phyloP scores from a whole-genome alignment of 2,329 filamentous ascomycete genomes.

The Alternaria tenuissima region DNA sequence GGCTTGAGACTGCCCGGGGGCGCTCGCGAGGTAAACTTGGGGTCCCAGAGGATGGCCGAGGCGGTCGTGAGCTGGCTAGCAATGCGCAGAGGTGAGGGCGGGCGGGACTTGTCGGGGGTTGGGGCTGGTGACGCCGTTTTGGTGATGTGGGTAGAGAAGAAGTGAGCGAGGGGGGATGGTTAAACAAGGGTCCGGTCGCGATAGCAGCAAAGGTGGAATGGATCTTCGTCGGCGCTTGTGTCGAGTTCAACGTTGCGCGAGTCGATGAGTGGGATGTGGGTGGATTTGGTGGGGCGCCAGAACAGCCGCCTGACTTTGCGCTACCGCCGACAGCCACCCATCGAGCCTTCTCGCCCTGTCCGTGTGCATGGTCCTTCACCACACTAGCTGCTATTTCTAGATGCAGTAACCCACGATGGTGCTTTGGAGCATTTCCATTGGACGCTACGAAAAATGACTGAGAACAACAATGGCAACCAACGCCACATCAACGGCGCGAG shows the following conservation, averaged over 20 bases:
- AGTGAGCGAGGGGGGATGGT: conserved; percentile 1
- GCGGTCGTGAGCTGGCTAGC: conserved; percentile 59
- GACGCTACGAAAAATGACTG: background rate
- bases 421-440: background rate
- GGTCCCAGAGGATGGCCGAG: conserved; percentile 60
- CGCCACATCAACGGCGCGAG: background rate
- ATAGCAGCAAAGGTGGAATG: conserved; percentile 11
- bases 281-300: conserved; percentile 19
- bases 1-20: conserved; percentile 56
- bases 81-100: conserved; percentile 48
- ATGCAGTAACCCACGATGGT: background rate
- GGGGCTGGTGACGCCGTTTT: conserved; percentile 26
- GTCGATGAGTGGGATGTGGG: conserved; percentile 11
- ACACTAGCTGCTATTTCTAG: conserved; percentile 1
- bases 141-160: conserved; percentile 1
- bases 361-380: background rate
- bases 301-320: conserved; percentile 18
- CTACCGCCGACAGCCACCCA: background rate
- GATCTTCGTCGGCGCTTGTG: conserved; percentile 20
- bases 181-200: conserved; percentile 16
- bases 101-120: conserved; percentile 15
- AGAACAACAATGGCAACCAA: background rate
- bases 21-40: conserved; percentile 56
- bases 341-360: too few relatives aligned
- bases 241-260: conserved; percentile 15